These are phyloP conservation scores for Plasmodium reichenowi DNA, from an alignment of 169 alveolate species.

Conservation along the genomic window DNA sequence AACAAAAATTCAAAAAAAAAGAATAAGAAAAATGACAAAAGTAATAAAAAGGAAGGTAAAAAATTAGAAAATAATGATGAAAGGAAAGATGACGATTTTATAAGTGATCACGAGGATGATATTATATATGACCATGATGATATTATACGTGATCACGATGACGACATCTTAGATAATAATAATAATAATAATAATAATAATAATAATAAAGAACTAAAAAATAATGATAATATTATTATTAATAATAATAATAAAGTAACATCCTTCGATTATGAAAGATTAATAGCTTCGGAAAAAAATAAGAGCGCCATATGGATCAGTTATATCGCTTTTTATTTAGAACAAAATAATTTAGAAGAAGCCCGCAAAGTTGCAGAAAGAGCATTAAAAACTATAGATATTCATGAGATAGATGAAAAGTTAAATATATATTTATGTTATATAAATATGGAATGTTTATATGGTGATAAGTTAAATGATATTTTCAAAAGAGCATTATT, in stretches of 20 bases:
- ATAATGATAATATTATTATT: slow-evolving; percentile 2
- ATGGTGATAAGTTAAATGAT: slow-evolving; percentile 84
- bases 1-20: background rate
- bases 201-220: background rate
- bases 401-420: slow-evolving; percentile 84
- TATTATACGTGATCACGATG: background rate
- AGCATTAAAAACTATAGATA: slow-evolving; percentile 85
- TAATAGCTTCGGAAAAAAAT: slow-evolving; percentile 78
- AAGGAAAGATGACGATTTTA: background rate
- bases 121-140: background rate
- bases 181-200: slow-evolving; percentile 4
- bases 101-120: background rate
- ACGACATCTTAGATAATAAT: background rate
- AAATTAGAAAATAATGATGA: background rate
- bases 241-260: slow-evolving; percentile 14
- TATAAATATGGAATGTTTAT: slow-evolving; percentile 88
- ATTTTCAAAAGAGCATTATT: slow-evolving; percentile 82
- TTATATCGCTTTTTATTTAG: slow-evolving; percentile 88
- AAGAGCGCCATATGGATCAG: slow-evolving; percentile 82
- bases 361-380: slow-evolving; percentile 89
- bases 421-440: slow-evolving; percentile 88
- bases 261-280: slow-evolving; percentile 76
- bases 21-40: background rate
- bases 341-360: slow-evolving; percentile 83
- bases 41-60: background rate